Conservation (phyloP, 805 yeast genomes). For the Yamadazyma philogaea region DNA sequence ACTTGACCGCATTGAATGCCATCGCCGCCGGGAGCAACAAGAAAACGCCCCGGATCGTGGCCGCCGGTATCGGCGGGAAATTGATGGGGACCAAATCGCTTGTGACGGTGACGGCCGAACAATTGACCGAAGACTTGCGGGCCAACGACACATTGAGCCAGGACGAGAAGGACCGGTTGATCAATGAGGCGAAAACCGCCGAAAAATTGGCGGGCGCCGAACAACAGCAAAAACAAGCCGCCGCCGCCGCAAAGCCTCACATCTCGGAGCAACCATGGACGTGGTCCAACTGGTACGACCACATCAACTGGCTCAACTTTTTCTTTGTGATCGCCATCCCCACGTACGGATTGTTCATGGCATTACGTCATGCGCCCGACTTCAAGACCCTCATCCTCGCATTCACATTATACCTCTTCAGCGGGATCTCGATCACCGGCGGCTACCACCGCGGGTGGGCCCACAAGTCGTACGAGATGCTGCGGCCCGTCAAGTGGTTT, state of each 20-base stretch:
- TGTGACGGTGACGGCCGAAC: conserved; percentile 65
- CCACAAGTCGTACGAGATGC: conserved; percentile 69
- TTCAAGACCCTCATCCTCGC: conserved; percentile 53
- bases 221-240: too few species aligned
- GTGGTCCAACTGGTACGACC: conserved; percentile 62
- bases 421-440: conserved; percentile 77
- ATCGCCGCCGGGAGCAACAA: conserved; percentile 81
- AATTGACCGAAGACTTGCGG: conserved; percentile 51
- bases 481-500: conserved; percentile 56
- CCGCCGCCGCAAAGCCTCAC: too few species aligned
- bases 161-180: conserved; percentile 34
- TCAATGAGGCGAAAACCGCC: conserved; percentile 16
- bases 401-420: conserved; percentile 49
- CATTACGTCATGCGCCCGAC: conserved; percentile 48
- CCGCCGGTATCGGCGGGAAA: conserved; percentile 71
- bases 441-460: conserved; percentile 83
- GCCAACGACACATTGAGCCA: conserved; percentile 23
- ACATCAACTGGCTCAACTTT: conserved; percentile 76
- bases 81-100: conserved; percentile 80
- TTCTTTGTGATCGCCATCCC: conserved; percentile 64
- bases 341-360: conserved; percentile 45
- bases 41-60: conserved; percentile 66
- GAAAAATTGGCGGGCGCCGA: conserved; percentile 32
- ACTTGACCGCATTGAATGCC: conserved; percentile 68
- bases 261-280: conserved; percentile 83